Evolutionary conservation across 495 filamentous ascomycete species (phyloP), one percentile per base, ranked within the genome.

Genomic region (Lichenothelia convexa): DNA sequence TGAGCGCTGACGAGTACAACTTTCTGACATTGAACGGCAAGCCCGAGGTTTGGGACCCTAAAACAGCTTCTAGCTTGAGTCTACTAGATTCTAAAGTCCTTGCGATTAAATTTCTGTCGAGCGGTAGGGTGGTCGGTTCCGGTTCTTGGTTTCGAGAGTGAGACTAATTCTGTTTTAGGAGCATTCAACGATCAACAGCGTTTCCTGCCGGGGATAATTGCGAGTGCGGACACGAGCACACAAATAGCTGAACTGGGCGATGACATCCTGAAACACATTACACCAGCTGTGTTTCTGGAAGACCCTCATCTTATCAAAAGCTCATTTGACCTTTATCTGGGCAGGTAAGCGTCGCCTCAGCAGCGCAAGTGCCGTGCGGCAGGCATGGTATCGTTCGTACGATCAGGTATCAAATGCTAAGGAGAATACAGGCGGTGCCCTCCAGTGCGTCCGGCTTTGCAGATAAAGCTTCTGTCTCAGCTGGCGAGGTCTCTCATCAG

Each of bases 121-220:
- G 79, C 49, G 83, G n/a, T n/a, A n/a, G n/a, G n/a, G n/a, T n/a
- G 83, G 9, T n/a, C n/a, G n/a, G n/a, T n/a, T n/a, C n/a, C n/a
- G n/a, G n/a, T n/a, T n/a, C n/a, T n/a, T n/a, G n/a, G n/a, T n/a
- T n/a, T n/a, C n/a, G n/a, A n/a, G n/a, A n/a, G n/a, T n/a, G n/a
- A n/a, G n/a, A n/a, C n/a, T n/a, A n/a, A n/a, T n/a, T n/a, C n/a
- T n/a, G n/a, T n/a, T n/a, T n/a, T n/a, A n/a, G n/a, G 31, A 12
- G 77, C 82, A 12, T 95, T 95, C 54, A 68, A 56, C 1, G 78
- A 93, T 47, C 46, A 68, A 2, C 80, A 93, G 45, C 65, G 78
- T 13, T 82, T 91, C 46, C 53, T 93, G n/a, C 77, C 84, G 4
- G 75, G 80, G 13, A 55, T 97, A 12, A 78, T 80, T 46, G 82